Evolutionary conservation across 345 rosid genomes (phyloP), one percentile per base, ranked within the genome.

Genomic region (Iberis pinnata): DNA sequence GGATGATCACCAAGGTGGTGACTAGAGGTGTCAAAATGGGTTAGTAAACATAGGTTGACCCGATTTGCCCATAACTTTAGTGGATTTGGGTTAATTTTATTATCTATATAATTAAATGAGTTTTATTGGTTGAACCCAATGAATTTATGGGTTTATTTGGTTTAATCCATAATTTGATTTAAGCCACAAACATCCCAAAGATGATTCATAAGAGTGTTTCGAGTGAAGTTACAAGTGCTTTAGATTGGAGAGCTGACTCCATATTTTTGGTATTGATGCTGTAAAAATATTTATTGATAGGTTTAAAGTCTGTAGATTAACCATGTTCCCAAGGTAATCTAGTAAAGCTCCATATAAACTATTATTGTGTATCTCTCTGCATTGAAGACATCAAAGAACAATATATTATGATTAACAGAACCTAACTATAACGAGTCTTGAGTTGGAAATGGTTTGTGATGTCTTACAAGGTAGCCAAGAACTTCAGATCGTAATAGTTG

Each of bases 331-430:
- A 39, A 89, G 63, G 68, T 71, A 80, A 60, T 80, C 87, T 9
- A 95, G 95, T 49, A 73, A n/a, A 16, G 37, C 44, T 5, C 92
- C 98, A 40, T 76, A 69, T 50, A 90, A 75, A 56, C 69, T 68
- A 56, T 90, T 90, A 86, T 82, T 75, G 72, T 79, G 86, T 41
- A 90, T 64, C 22, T 87, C 92, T 83, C 98, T 90, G 92, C 75
- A 75, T 45, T 50, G 52, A 70, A 42, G 41, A 18, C 44, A 61
- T 18, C 38, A 49, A 38, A 56, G n/a, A 61, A 24, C 2, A 31
- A 4, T 15, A 2, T 12, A n/a, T 53, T 31, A 2, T 56, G 35
- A 6, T 12, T 18, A 25, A 15, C 43, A 27, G 20, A 50, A 48
- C 19, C 29, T 27, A 27, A 9, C 3, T 36, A 6, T 18, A 67